Evolutionary conservation across 371 early-diverging fungal species (phyloP), one percentile per base, ranked within the genome.

Genomic region (Mortierella sp.): DNA sequence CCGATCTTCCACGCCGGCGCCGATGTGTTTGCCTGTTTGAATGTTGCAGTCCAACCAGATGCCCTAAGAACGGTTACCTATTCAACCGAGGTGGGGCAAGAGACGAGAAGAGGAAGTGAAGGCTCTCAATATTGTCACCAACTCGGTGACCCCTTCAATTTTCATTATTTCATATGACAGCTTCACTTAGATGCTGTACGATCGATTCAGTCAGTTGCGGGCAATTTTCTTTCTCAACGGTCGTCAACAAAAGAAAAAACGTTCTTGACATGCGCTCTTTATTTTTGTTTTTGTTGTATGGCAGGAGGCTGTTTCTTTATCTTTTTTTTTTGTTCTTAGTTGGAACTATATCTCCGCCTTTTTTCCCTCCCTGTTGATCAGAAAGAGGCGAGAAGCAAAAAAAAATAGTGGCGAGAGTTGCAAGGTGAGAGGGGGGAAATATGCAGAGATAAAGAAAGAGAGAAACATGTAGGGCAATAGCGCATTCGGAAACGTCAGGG

Each of bases 121-220:
- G 68, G 43, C 68, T 68, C 43, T 68, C 68, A 41, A 32, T 60
- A 60, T 35, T 38, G 68, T 11, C 43, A 41, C 68, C 68, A 35
- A 68, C 18, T 38, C 4, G 68, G 68, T 38, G 68, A 68, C 68
- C 68, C 68, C 18, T 35, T 24, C 24, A 12, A 1, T 18, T 8
- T 63, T 16, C 16, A 12, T 35, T 29, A 58, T 32, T 68, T 68
- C 68, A 68, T 68, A 68, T 68, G 68, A 68, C 43, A 38, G 35
- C 38, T 18, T 35, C 65, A 27, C 21, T 21, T 21, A 21, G 21
- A 35, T 58, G 3, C 14, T 14, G 27, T 14, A 32, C 16, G 16
- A 32, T 32, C 60, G 60, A 32, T 18, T 60, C 32, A 32, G 65
- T 3, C 21, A 63, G 21, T 32, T 63, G 65, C 24, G 24, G 68